Base-by-base conservation (phyloP, 371 early-diverging fungal species). In the Rhizopus sp. region DNA sequence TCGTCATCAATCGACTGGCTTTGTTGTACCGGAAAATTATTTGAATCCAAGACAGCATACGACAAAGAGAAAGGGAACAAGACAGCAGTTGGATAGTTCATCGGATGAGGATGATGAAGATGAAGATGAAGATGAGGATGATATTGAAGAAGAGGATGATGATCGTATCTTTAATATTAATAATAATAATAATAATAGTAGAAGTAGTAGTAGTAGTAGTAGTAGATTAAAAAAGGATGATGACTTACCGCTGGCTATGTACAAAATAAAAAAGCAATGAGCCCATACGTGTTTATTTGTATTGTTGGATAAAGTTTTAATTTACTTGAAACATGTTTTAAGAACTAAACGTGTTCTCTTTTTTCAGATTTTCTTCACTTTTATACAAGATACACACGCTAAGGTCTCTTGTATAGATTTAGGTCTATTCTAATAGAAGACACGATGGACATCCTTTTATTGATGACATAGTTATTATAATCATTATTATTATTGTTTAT, bases 11-110 rank as follows among this genome's bases (percentile, higher is more conserved):
- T 73, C 75, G 3, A 75, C 75, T 34, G 75, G 75, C 1, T 75
- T 75, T 62, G 70, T 78, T 16, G 65, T 78, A 7, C 78, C 75
- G 53, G 73, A 75, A 5, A 75, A 75, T 42, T 75, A 75, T 57
- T 55, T 72, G 6, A 58, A 57, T 48, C 65, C 57, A 17, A 49
- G 44, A 41, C 23, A 39, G 33, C 50, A 50, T 15, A 16, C 30
- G 34, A 40, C 34, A 30, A 45, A 49, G 48, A 30, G 15, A 50
- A 17, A 50, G 15, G 12, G 29, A 7, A 41, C 35, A 34, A 48
- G 23, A 31, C 49, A 44, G 16, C 59, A 55, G 37, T 40, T 29
- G 32, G 60, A 60, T 37, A 63, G 57, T 13, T 60, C 59, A 31
- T 59, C 60, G 9, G 57, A 46, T 29, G 64, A 62, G 4, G 66